A percentile compares a stretch with the other conserved stretches of the same genome.
Conservation (phyloP, 352 stramenopile genomes). For the Pythium sp. region DNA sequence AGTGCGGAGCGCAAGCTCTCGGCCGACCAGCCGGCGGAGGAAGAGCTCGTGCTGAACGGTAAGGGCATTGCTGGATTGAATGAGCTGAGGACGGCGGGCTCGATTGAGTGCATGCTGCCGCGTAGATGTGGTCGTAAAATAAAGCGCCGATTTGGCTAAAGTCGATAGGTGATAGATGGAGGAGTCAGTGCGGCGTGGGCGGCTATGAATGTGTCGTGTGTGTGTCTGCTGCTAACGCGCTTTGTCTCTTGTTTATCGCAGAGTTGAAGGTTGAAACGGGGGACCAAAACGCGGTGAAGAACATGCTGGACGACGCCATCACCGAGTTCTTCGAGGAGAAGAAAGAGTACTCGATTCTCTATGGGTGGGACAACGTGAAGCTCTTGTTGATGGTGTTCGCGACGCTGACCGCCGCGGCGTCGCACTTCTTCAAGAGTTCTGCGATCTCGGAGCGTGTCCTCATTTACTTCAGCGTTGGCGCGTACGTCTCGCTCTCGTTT, state of each 20-base stretch:
- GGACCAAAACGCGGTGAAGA: slow-evolving; percentile 86
- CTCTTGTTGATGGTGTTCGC: slow-evolving; percentile 75
- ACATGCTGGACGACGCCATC: slow-evolving; percentile 82
- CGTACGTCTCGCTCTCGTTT: slow-evolving; percentile 24
- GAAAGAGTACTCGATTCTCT: slow-evolving; percentile 55
- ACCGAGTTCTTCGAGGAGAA: slow-evolving; percentile 70
- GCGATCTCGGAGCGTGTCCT: slow-evolving; percentile 61
- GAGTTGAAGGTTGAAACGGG: slow-evolving; percentile 67
- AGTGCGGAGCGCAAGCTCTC: slow-evolving; percentile 46
- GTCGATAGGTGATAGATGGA: neutral
- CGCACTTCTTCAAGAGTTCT: slow-evolving; percentile 69
- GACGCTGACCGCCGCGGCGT: slow-evolving; percentile 50
- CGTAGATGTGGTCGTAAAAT: neutral
- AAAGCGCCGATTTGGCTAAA: neutral
- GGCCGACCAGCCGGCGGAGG: slow-evolving; percentile 41
- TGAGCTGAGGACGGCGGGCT: neutral
- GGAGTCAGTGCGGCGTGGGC: neutral
- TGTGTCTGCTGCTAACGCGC: neutral
- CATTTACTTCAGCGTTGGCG: slow-evolving; percentile 65
- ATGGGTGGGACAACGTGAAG: slow-evolving; percentile 84
- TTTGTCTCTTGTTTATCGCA: slow-evolving; percentile 20
- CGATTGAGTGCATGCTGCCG: neutral
- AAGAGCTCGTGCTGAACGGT: slow-evolving; percentile 71
- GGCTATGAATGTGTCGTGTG: slow-evolving; percentile 4
- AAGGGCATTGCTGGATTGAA: slow-evolving; percentile 10